Evolutionary conservation across 116 monocot genomes (phyloP).

Genomic region (Zostera marina): DNA sequence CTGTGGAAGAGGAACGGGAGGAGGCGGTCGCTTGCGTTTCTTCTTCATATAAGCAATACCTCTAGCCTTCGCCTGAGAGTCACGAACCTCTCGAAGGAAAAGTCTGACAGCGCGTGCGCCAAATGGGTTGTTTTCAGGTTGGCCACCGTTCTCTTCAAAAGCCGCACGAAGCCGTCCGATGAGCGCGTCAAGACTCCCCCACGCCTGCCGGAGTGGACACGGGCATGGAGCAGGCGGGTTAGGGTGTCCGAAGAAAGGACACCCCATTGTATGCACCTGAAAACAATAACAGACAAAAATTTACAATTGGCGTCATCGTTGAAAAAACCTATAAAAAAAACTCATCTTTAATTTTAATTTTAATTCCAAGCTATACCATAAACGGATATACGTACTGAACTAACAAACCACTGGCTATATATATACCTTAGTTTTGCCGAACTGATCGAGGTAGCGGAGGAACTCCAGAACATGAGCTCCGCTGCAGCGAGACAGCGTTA

Average conservation of each 20-base stretch:
- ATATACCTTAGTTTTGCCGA: not conserved
- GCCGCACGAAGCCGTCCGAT: slow-evolving; percentile 36
- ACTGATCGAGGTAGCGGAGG: slow-evolving; percentile 1
- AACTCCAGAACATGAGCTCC: slow-evolving; percentile 1
- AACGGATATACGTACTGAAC: too few relatives aligned
- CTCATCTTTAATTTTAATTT: too few relatives aligned
- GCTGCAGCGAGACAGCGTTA: slow-evolving; percentile 1
- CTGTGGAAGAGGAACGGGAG: not conserved
- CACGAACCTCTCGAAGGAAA: slow-evolving; percentile 15
- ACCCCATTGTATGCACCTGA: slow-evolving; percentile 5
- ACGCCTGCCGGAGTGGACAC: slow-evolving; percentile 33
- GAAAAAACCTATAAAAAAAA: too few relatives aligned
- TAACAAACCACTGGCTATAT: not conserved
- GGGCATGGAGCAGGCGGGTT: slow-evolving; percentile 29
- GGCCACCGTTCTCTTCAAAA: slow-evolving; percentile 32
- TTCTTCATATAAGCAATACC: slow-evolving; percentile 12
- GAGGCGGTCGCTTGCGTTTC: not conserved
- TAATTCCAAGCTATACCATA: too few relatives aligned
- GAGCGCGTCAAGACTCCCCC: slow-evolving; percentile 33
- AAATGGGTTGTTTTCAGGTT: slow-evolving; percentile 31
- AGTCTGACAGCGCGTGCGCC: slow-evolving; percentile 18
- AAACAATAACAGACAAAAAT: too few relatives aligned
- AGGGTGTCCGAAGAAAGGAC: slow-evolving; percentile 23
- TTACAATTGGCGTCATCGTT: too few relatives aligned
- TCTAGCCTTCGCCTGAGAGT: slow-evolving; percentile 16